Percentiles rank a stretch among this genome's conserved stretches.
Evolutionary conservation across 768 basidiomycete species (phyloP).

Genomic region (Serendipita sp.): DNA sequence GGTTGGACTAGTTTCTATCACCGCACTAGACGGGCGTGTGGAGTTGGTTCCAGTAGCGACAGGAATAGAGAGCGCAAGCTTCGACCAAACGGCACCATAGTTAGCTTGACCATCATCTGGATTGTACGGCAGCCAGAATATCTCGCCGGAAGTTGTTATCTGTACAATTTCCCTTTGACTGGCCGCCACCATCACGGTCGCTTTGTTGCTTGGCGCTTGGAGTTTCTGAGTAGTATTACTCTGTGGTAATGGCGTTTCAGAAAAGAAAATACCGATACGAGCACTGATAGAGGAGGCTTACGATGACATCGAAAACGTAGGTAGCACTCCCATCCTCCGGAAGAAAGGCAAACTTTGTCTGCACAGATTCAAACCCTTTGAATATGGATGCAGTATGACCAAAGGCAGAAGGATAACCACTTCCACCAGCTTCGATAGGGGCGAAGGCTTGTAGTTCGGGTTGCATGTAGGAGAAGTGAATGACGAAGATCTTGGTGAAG

Average conservation of each 20-base stretch:
- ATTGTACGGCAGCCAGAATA: neutral
- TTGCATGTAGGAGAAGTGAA: conserved; percentile 77
- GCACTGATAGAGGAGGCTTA: conserved; percentile 14
- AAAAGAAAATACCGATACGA: neutral
- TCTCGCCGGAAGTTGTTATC: neutral
- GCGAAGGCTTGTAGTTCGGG: conserved; percentile 41
- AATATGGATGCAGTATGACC: conserved; percentile 62
- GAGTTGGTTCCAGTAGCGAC: neutral
- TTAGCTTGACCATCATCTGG: neutral
- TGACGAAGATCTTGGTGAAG: conserved; percentile 62
- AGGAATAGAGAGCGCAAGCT: neutral
- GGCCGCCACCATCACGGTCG: neutral
- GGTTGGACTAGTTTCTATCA: neutral
- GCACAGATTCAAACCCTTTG: conserved; percentile 39
- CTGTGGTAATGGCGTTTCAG: neutral
- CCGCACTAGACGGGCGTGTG: neutral
- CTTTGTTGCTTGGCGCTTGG: neutral
- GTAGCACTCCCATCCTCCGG: conserved; percentile 55
- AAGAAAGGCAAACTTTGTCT: conserved; percentile 61
- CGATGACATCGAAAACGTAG: conserved; percentile 60
- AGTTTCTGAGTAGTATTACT: neutral
- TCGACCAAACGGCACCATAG: neutral
- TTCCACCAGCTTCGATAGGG: conserved; percentile 26
- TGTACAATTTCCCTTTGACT: neutral
- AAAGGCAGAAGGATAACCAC: conserved; percentile 46